Percentiles rank a stretch among this genome's conserved stretches.
Conservation (phyloP, 139 green algal species). For the Diplosphaera chodatii region DNA sequence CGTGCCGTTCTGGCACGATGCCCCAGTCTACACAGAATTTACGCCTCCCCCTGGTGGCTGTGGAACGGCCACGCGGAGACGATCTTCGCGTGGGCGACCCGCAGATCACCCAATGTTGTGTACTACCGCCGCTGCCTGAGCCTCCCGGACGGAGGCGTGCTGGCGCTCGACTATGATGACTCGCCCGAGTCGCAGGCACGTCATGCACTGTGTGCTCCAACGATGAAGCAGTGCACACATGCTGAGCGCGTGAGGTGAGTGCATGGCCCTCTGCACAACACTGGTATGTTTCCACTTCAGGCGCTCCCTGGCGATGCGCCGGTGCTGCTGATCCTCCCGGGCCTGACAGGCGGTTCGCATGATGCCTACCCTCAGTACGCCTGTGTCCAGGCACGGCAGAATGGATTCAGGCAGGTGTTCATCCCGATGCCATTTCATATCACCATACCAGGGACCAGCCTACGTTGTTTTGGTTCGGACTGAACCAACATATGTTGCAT, state of each 20-base stretch:
- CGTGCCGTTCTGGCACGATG: constrained; percentile 25
- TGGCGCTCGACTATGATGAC: constrained; percentile 80
- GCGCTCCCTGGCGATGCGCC: constrained; percentile 55
- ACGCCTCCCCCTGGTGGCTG: constrained; percentile 17
- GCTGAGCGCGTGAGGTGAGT: too few species aligned
- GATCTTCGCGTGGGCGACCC: constrained; percentile 74
- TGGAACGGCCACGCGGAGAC: constrained; percentile 80
- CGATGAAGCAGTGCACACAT: too few species aligned
- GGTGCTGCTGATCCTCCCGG: constrained; percentile 82
- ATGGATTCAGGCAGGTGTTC: constrained; percentile 26
- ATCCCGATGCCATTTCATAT: constrained; percentile 21
- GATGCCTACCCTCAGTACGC: constrained; percentile 83
- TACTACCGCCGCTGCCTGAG: constrained; percentile 68
- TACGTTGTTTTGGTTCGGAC: too few species aligned
- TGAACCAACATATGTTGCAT: too few species aligned
- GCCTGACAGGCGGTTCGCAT: constrained; percentile 82
- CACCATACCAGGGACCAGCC: constrained; percentile 21
- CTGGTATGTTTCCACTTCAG: neutral
- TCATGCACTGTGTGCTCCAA: too few species aligned
- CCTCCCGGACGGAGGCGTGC: constrained; percentile 72
- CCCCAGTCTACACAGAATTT: constrained; percentile 22
- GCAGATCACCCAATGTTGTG: constrained; percentile 43
- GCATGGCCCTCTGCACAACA: too few species aligned
- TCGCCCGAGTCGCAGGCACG: constrained; percentile 20
- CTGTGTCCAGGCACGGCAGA: constrained; percentile 32